Evolutionary conservation across 176 grass and related monocot species (phyloP), one percentile per base, ranked within the genome.

Genomic region (Metroxylon sagu): DNA sequence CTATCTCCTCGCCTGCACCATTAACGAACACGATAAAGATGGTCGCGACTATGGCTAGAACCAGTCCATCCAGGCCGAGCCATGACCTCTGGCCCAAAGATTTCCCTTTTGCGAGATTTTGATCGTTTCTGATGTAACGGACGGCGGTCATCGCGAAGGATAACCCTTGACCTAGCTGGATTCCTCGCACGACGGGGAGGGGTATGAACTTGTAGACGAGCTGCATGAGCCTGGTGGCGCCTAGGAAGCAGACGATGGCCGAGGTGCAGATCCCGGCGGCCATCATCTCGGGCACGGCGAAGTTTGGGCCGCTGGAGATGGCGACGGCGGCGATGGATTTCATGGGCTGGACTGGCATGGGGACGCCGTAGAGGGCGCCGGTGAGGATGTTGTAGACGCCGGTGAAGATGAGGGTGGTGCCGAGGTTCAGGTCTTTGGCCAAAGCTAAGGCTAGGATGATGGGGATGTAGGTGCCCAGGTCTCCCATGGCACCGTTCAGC

Each of bases 101-200:
- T 60, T 87, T 95, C 0, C 71, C 77, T 71, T 70, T 90, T n/a
- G 48, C 68, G 3, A 95, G 76, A 25, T 90, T 77, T 78, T 90
- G 86, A 0, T 90, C 67, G 74, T 90, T 76, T 4, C 86, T 79
- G 25, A 95, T 66, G 86, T 95, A 95, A 65, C 79, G 90, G 68
- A 90, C 86, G 10, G 86, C 83, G 5, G 83, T 68, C 80, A 87
- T 90, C 74, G 83, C 83, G 57, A 96, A 95, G 81, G 73, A 87
- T 18, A 89, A 83, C 23, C 91, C 91, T 71, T 95, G 91, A 0
- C 77, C 79, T 25, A 95, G 77, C 74, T 95, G 90, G 74, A 95
- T 95, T 54, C 91, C 91, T 58, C 91, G 83, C 6, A 95, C 83
- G 48, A 95, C 86, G 5, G 91, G 74, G 52, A 95, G 86, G 1